Conservation (phyloP, 1,284 basidiomycete genomes). For the Cystobasidium pallidum region DNA sequence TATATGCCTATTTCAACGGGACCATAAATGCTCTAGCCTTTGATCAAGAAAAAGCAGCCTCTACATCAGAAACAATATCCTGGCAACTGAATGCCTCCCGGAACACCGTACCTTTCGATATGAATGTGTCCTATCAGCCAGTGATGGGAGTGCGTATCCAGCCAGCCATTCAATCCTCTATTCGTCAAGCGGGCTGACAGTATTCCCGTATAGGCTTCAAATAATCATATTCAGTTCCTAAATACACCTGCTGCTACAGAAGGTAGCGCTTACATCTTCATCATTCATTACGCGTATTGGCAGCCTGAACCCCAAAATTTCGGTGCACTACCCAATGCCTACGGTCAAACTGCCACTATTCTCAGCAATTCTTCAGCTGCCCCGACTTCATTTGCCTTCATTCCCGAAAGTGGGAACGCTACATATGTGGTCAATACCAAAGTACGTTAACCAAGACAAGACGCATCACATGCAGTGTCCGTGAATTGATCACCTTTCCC, state of each 20-base stretch:
- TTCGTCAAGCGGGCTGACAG: background rate
- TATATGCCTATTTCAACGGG: slow-evolving; percentile 38
- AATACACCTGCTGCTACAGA: slow-evolving; percentile 13
- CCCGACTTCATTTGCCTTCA: slow-evolving; percentile 32
- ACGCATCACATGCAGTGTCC: background rate
- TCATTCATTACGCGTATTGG: slow-evolving; percentile 40
- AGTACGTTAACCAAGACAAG: background rate
- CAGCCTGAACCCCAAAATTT: slow-evolving; percentile 35
- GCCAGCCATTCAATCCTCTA: too few species aligned
- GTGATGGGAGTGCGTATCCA: slow-evolving; percentile 30
- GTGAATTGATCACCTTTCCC: background rate
- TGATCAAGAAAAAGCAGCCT: slow-evolving; percentile 8
- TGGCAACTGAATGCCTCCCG: slow-evolving; percentile 26
- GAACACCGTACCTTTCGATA: slow-evolving; percentile 26
- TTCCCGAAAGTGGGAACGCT: slow-evolving; percentile 30
- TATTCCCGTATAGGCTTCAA: slow-evolving; percentile 31
- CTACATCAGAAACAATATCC: slow-evolving; percentile 15
- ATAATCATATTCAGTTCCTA: slow-evolving; percentile 43
- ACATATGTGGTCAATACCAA: slow-evolving; percentile 36
- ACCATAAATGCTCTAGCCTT: slow-evolving; percentile 32
- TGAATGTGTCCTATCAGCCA: slow-evolving; percentile 24
- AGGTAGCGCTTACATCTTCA: slow-evolving; percentile 27
- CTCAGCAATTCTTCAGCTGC: slow-evolving; percentile 42
- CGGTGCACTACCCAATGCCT: slow-evolving; percentile 18
- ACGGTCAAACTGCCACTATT: slow-evolving; percentile 35